These are phyloP conservation scores for Tuber borchii DNA, from an alignment of 495 filamentous ascomycete species.

Conservation along the genomic window DNA sequence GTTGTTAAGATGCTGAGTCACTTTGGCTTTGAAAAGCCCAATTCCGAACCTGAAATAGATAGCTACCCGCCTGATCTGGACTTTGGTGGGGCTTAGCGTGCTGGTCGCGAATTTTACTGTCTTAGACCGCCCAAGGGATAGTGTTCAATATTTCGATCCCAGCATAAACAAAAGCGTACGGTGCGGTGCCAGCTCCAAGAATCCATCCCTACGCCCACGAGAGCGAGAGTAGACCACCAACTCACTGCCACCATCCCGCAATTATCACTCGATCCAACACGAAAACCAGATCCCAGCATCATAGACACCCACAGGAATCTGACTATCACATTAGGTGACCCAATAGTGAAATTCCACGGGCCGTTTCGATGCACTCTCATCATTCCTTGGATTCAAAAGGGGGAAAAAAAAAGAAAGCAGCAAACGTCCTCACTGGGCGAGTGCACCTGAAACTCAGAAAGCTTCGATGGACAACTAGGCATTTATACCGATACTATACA, in stretches of 20 bases:
- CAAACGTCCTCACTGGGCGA: not conserved
- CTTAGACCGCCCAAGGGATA: too few species aligned
- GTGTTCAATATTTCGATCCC: not conserved
- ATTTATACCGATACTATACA: not conserved
- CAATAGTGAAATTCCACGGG: conserved; percentile 1
- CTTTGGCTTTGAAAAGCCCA: too few species aligned
- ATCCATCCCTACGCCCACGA: not conserved
- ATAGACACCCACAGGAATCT: not conserved
- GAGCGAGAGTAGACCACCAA: not conserved
- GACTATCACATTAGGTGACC: not conserved
- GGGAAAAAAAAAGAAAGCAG: not conserved
- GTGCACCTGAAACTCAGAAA: not conserved
- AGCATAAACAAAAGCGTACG: not conserved
- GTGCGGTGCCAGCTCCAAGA: not conserved
- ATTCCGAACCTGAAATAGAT: too few species aligned
- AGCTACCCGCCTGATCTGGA: too few species aligned
- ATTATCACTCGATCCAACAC: not conserved
- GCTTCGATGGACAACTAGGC: not conserved
- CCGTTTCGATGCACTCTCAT: not conserved
- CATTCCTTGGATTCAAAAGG: not conserved
- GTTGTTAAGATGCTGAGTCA: too few species aligned
- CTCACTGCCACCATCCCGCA: not conserved
- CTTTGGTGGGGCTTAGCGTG: too few species aligned
- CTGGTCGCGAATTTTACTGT: too few species aligned
- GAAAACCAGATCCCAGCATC: not conserved